phyloP scores from a whole-genome alignment of 371 early-diverging fungal species.

The Mucor velutinosus region DNA sequence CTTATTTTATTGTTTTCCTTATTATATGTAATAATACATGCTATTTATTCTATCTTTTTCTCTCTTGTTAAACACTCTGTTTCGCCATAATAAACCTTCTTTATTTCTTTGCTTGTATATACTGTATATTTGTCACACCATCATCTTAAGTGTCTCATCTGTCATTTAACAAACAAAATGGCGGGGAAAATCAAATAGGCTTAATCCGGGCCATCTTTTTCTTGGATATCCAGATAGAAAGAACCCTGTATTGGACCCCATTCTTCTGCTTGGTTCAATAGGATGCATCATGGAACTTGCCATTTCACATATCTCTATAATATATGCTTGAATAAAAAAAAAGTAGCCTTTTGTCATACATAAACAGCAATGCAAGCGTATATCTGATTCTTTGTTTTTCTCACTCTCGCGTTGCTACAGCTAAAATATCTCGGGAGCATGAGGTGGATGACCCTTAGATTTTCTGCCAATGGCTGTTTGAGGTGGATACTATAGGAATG shows the following conservation, averaged over 20 bases:
- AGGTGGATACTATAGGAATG: not conserved
- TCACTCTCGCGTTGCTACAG: not conserved
- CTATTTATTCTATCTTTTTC: not conserved
- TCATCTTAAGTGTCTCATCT: conserved; percentile 11
- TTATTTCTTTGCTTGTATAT: not conserved
- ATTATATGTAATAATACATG: not conserved
- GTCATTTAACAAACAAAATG: conserved; percentile 8
- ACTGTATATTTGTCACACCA: conserved; percentile 2
- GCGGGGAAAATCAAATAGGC: conserved; percentile 3
- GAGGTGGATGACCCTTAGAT: conserved; percentile 1
- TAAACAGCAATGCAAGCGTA: not conserved
- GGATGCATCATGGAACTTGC: not conserved
- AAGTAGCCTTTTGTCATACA: not conserved
- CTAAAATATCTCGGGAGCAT: not conserved
- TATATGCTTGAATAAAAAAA: not conserved
- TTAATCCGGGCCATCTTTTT: not conserved
- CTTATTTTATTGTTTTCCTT: not conserved
- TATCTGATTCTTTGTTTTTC: not conserved
- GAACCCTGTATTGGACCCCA: not conserved
- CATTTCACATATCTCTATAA: not conserved
- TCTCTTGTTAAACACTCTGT: not conserved
- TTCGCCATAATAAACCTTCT: not conserved
- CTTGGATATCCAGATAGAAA: not conserved
- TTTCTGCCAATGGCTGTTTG: not conserved
- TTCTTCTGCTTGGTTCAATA: not conserved